These are phyloP conservation scores for Mycena venus DNA, from an alignment of 768 basidiomycete species.

Conservation along the genomic window DNA sequence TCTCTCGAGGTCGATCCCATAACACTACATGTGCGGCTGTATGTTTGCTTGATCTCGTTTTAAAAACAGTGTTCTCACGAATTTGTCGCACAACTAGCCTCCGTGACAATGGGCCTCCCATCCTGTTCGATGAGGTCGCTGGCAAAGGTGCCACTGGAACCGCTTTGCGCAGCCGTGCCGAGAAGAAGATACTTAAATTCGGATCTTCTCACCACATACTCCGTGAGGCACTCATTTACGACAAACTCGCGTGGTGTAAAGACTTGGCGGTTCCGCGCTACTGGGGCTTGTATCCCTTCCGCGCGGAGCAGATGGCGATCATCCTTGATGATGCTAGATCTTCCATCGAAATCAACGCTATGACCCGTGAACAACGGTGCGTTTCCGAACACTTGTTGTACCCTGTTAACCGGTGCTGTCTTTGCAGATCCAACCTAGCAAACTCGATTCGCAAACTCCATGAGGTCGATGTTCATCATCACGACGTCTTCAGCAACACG, in stretches of 20 bases:
- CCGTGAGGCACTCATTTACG: neutral
- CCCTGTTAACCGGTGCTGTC: neutral
- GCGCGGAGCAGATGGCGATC: neutral
- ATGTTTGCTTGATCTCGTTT: neutral
- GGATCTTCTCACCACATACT: neutral
- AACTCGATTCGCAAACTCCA: neutral
- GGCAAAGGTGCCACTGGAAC: neutral
- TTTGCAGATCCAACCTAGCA: neutral
- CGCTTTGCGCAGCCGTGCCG: neutral
- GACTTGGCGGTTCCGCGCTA: neutral
- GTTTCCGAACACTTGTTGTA: neutral
- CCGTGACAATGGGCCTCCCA: neutral
- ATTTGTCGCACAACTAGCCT: neutral
- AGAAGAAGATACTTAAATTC: neutral
- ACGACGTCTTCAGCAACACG: conserved; percentile 4
- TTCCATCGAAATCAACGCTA: neutral
- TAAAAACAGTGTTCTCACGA: neutral
- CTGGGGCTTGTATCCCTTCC: neutral
- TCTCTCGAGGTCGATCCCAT: neutral
- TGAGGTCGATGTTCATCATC: neutral
- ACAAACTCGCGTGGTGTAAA: neutral
- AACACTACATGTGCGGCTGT: neutral
- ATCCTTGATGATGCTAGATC: neutral
- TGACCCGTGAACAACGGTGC: neutral
- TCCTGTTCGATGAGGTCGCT: neutral